Conservation (phyloP, 305 asterid genomes). For the Withania somnifera region DNA sequence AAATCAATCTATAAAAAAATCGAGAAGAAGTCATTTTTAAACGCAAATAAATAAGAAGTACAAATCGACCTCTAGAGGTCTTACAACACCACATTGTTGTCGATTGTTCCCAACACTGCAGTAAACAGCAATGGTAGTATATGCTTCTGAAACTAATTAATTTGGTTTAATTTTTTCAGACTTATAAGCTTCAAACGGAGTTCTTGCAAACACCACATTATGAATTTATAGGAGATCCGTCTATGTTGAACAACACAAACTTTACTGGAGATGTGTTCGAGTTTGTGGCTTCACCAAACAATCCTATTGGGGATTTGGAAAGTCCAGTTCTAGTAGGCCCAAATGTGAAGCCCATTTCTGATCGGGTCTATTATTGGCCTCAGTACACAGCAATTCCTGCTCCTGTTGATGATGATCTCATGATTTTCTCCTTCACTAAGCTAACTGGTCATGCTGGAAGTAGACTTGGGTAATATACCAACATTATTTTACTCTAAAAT, state of each 20-base stretch:
- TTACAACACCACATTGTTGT: too few species aligned
- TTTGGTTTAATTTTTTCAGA: constrained; percentile 32
- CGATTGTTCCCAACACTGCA: too few species aligned
- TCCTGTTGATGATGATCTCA: constrained; percentile 51
- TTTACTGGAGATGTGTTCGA: constrained; percentile 31
- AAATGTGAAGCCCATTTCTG: constrained; percentile 27
- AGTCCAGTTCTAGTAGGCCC: constrained; percentile 29
- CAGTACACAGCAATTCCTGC: constrained; percentile 56
- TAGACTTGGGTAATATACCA: constrained; percentile 57
- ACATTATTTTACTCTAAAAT: too few species aligned
- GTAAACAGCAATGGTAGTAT: too few species aligned
- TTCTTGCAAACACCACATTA: constrained; percentile 33
- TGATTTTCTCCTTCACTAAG: constrained; percentile 60
- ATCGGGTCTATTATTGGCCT: constrained; percentile 73
- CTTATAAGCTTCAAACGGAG: constrained; percentile 36
- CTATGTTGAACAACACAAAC: constrained; percentile 18
- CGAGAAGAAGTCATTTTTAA: too few species aligned
- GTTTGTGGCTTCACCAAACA: constrained; percentile 66
- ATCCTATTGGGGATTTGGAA: constrained; percentile 50
- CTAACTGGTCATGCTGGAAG: constrained; percentile 79
- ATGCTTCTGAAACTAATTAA: too few species aligned
- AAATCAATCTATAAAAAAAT: too few species aligned
- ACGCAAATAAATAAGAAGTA: too few species aligned
- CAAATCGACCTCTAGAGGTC: too few species aligned
- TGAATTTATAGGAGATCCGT: constrained; percentile 41